phyloP scores from a whole-genome alignment of 2,329 filamentous ascomycete genomes.

The Botryotinia narcissicola region DNA sequence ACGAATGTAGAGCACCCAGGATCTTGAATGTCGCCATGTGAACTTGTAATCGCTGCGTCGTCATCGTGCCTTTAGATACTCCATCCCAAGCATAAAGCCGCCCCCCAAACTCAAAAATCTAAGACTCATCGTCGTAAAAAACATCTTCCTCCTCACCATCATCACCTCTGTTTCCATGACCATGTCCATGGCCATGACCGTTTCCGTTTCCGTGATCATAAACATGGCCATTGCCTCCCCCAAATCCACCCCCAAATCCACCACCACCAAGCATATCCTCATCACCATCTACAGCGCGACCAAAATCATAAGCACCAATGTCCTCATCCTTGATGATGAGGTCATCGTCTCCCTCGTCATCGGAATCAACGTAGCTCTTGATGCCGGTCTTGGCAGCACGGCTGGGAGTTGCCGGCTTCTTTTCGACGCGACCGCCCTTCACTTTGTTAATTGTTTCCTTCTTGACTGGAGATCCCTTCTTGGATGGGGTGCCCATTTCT shows the following conservation, averaged over 20 bases:
- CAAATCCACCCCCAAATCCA: neutral
- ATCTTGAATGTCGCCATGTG: neutral
- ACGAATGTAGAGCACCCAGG: neutral
- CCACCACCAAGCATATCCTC: conserved; percentile 1
- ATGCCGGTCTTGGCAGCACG: neutral
- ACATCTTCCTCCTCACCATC: neutral
- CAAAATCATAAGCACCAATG: neutral
- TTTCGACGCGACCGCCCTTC: conserved; percentile 27
- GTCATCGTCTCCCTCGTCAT: conserved; percentile 22
- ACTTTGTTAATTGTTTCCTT: conserved; percentile 29
- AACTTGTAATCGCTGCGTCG: neutral
- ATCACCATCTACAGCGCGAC: neutral
- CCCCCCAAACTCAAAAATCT: neutral
- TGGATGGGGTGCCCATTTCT: conserved; percentile 19
- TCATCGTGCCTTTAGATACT: too few species aligned
- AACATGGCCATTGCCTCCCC: neutral
- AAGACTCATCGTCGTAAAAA: conserved; percentile 4
- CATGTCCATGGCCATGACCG: neutral
- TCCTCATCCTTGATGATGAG: conserved; percentile 10
- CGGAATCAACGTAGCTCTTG: conserved; percentile 14
- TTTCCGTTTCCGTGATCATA: neutral
- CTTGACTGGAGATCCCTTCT: conserved; percentile 26
- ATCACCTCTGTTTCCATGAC: neutral
- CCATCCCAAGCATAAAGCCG: neutral
- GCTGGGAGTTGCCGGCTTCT: neutral